Evolutionary conservation across 768 basidiomycete species (phyloP), one percentile per base, ranked within the genome.

Genomic region (Chalciporus piperatus): DNA sequence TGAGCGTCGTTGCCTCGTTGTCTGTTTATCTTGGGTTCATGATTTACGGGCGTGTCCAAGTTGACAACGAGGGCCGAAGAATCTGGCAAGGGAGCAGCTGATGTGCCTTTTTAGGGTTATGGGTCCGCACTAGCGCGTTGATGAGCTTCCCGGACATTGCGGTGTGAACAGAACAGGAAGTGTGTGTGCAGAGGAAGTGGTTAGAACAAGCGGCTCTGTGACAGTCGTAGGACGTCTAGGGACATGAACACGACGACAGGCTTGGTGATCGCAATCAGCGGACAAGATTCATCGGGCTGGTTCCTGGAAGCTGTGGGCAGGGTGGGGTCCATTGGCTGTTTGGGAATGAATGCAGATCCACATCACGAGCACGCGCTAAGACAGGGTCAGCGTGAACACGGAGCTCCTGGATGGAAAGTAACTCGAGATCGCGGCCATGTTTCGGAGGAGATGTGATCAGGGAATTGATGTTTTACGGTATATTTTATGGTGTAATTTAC

Each of bases 161-260:
- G 68, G 71, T 72, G 72, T 70, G 75, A 74, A 73, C 60, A 60
- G 60, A 63, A 62, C 54, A 66, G 68, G 62, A 42, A 69, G 66
- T 64, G 63, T 50, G 66, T 64, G 63, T 50, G 57, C 45, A 49
- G 45, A 44, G 44, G 37, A 44, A 35, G 46, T 37, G 39, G 22
- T 32, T 12, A 38, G 43, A 41, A 33, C 40, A 51, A 55, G 46
- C 40, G 55, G 38, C 50, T 54, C 44, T 50, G 60, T 53, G 60
- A 61, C 51, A 50, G 48, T 59, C 27, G 7, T 19, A 35, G n/a
- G 12, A 23, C 32, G 50, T 12, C 30, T 44, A 44, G 45, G 37
- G 52, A 59, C 39, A 59, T 55, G 57, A 58, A 58, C 20, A 39
- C 20, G 44, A 51, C 43, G 33, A 50, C 51, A 50, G 48, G 44